Conservation (phyloP, 495 filamentous ascomycete species). For the Evansstolkia leycettana region DNA sequence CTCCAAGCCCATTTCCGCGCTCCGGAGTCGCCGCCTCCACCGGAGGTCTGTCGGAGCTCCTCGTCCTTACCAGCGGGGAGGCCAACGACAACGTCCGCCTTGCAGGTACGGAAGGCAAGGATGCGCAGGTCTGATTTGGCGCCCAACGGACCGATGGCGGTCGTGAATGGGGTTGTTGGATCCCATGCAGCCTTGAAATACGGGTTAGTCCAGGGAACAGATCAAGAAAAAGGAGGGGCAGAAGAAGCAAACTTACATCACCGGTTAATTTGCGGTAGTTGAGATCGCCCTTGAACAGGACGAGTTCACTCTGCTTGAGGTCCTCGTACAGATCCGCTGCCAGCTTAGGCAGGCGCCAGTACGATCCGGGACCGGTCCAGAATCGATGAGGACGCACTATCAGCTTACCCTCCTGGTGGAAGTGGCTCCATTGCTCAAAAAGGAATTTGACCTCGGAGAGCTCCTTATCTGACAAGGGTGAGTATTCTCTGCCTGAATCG, state of each 20-base stretch:
- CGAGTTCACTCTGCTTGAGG: slow-evolving; percentile 73
- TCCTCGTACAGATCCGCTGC: slow-evolving; percentile 62
- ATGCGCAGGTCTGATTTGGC: slow-evolving; percentile 67
- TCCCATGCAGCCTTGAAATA: slow-evolving; percentile 61
- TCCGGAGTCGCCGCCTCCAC: slow-evolving; percentile 54
- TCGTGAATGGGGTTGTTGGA: slow-evolving; percentile 71
- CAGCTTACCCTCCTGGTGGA: slow-evolving; percentile 73
- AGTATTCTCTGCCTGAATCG: slow-evolving; percentile 45
- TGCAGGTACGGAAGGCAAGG: slow-evolving; percentile 82
- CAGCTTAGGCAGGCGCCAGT: slow-evolving; percentile 67
- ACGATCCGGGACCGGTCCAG: slow-evolving; percentile 79
- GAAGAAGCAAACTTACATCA: slow-evolving; percentile 50
- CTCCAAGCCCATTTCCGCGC: slow-evolving; percentile 92
- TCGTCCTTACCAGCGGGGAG: slow-evolving; percentile 73
- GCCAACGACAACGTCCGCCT: slow-evolving; percentile 90
- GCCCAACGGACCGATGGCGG: slow-evolving; percentile 81
- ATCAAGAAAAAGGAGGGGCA: no score
- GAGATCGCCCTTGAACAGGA: slow-evolving; percentile 92
- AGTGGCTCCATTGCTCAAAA: slow-evolving; percentile 64
- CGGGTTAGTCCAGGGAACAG: slow-evolving; percentile 4
- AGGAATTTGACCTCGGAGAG: slow-evolving; percentile 56
- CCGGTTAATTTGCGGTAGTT: slow-evolving; percentile 88
- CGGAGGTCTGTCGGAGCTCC: slow-evolving; percentile 51
- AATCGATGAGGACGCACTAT: slow-evolving; percentile 69
- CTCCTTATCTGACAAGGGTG: slow-evolving; percentile 53